Evolutionary conservation across 2,329 filamentous ascomycete genomes (phyloP).

Genomic region (Cladophialophora exuberans): DNA sequence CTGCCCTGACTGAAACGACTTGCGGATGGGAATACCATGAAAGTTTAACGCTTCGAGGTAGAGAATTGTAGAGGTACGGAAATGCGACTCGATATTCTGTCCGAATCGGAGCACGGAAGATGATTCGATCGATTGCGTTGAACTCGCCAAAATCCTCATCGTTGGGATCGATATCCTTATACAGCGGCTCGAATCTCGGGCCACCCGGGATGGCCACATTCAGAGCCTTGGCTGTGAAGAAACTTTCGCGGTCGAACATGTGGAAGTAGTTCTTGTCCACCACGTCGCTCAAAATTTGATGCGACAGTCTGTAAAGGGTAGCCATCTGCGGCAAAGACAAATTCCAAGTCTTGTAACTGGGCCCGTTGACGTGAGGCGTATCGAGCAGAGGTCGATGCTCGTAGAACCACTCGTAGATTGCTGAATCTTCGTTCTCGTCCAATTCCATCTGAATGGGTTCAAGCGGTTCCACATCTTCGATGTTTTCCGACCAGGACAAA

Average conservation of each 20-base stretch:
- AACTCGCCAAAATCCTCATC: conserved; percentile 99
- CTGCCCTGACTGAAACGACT: conserved; percentile 83
- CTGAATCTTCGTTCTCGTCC: conserved; percentile 87
- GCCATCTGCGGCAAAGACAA: conserved; percentile 93
- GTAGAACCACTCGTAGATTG: conserved; percentile 97
- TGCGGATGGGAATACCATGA: conserved; percentile 95
- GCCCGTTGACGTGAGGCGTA: conserved; percentile 90
- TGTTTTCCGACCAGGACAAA: conserved; percentile 96
- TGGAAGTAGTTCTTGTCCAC: conserved; percentile 98
- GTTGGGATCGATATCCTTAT: conserved; percentile 98
- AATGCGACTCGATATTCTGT: conserved; percentile 96
- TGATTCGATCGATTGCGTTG: conserved; percentile 98
- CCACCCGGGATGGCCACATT: conserved; percentile 98
- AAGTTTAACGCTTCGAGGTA: conserved; percentile 90
- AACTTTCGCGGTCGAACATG: conserved; percentile 93
- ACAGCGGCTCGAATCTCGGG: conserved; percentile 92
- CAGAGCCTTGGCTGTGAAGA: conserved; percentile 92
- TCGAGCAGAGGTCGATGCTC: conserved; percentile 89
- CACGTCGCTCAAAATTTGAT: conserved; percentile 86
- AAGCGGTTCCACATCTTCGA: conserved; percentile 95
- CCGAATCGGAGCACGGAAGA: conserved; percentile 91
- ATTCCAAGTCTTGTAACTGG: conserved; percentile 97
- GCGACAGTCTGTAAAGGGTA: conserved; percentile 86
- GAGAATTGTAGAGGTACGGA: conserved; percentile 93
- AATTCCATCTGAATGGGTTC: conserved; percentile 99